Evolutionary conservation across 768 basidiomycete species (phyloP), one percentile per base, ranked within the genome.

Genomic region (Punctularia strigosozonata): DNA sequence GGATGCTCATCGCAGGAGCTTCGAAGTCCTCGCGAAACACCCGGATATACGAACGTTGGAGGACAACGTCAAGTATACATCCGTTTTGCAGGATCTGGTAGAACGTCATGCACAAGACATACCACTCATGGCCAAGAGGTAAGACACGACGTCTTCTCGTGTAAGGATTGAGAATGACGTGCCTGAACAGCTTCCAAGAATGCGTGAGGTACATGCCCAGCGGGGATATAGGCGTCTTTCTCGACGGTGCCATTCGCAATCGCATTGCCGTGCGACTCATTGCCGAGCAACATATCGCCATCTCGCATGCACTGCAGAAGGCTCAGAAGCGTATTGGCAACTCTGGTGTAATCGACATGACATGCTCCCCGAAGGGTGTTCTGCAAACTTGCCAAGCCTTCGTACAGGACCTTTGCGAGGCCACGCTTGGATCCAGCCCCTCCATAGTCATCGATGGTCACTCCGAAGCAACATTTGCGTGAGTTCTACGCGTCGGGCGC

Each of bases 41-140:
- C 74, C 78, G 5, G 61, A 66, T 1, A 73, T 89, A 39, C 71
- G 60, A 22, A 78, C 68, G 15, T 62, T 86, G 19, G 68, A 75
- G 39, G 78, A 86, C 44, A 92, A 91, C 46, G 64, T 65, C 4
- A 54, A 57, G 13, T 89, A 91, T 47, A 72, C 79, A 1, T 65
- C 71, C 36, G 66, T 75, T 44, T 64, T 92, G n/a, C 72, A 75
- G 31, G 64, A 68, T 25, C 59, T 92, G 15, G 87, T 92, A 3
- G 72, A 74, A 43, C 66, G 69, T 38, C 89, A 92, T 53, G 71
- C 81, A 1, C 81, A 91, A 57, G 90, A 92, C 54, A 86, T 92
- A 36, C 88, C 88, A 1, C 82, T 80, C 12, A 74, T 92, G 73
- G 88, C 89, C 3, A 89, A 88, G 60, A 89, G 89, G 86, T 80